Base-by-base conservation (phyloP, 225 moss, liverwort and hornwort genomes). In the Thuidium tamariscinum region DNA sequence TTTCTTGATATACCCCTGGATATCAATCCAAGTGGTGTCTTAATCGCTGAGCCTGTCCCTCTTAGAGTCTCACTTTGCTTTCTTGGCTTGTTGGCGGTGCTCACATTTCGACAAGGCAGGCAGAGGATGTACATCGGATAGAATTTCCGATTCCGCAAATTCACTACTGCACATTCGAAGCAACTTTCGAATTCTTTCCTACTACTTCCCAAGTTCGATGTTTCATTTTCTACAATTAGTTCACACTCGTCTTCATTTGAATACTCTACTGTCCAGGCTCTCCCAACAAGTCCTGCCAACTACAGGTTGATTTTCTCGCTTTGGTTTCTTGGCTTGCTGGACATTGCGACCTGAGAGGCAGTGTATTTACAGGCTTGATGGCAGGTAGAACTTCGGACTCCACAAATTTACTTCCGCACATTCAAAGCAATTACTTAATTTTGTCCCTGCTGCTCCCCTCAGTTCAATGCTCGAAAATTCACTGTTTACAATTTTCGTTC, bases 321-420 rank as follows among this genome's bases (percentile, higher is more conserved):
- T 34, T 65, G 87, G 41, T 82, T 74, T 44, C 68, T 73, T 86
- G 79, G 80, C 75, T 63, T 83, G 62, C 54, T 79, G 61, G 54
- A 72, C 23, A 36, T 65, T 82, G 83, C 32, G 34, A 61, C 51
- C 25, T 83, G 19, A 69, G 83, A 74, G 75, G 75, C 69, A 74
- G 86, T 75, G 62, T 36, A 84, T 55, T 30, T 41, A 3, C 75
- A 77, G 68, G 49, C 64, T 26, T 59, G 27, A 93, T 91, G 92
- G 91, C 86, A 5, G 82, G 80, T 55, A 88, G 86, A 64, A 65
- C 75, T 36, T 88, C 80, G 21, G 64, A 85, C 61, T 92, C 89
- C 62, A 64, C 79, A 39, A n/a, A 64, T 36, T 34, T 89, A n/a
- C 75, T 86, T 27, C 56, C 41, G 63, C 84, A 82, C 30, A 88